A percentile compares a stretch with the other conserved stretches of the same genome.
phyloP scores from a whole-genome alignment of 139 green algal genomes.

The Tetraselmis chui region DNA sequence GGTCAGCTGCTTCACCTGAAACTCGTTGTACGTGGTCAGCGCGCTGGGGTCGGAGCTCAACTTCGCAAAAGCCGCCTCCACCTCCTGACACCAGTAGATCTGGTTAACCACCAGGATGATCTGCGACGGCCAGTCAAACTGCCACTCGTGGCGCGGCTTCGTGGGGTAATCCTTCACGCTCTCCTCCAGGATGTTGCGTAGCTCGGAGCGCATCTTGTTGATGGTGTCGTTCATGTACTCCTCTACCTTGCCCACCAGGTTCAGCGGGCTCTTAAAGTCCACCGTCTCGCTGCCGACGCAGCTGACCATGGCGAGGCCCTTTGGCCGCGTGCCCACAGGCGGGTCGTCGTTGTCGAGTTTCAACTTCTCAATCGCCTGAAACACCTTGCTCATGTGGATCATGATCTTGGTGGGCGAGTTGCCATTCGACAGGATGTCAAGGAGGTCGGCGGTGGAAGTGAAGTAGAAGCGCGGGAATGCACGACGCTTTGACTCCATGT shows the following conservation, averaged over 20 bases:
- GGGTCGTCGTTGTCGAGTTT: conserved; percentile 61
- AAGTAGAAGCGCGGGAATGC: conserved; percentile 84
- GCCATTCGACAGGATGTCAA: conserved; percentile 80
- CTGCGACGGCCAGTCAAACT: conserved; percentile 81
- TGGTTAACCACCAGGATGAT: conserved; percentile 86
- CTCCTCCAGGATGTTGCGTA: conserved; percentile 57
- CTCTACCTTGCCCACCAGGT: conserved; percentile 81
- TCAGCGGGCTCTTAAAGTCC: conserved; percentile 52
- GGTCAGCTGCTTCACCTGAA: conserved; percentile 79
- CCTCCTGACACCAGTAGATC: conserved; percentile 85
- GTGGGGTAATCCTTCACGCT: conserved; percentile 64
- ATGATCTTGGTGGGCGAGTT: conserved; percentile 58
- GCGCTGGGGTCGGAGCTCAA: conserved; percentile 52
- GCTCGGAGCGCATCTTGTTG: conserved; percentile 74
- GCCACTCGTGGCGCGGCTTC: conserved; percentile 69
- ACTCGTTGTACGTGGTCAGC: conserved; percentile 74
- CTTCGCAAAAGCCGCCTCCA: conserved; percentile 66
- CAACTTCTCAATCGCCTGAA: conserved; percentile 73
- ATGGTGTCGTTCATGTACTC: conserved; percentile 83
- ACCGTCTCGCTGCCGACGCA: conserved; percentile 80
- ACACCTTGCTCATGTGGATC: conserved; percentile 10
- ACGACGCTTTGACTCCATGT: conserved; percentile 76
- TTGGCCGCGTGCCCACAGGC: conserved; percentile 45
- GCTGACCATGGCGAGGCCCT: conserved; percentile 70
- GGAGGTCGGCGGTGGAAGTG: conserved; percentile 69